Base-by-base conservation (phyloP, 2,329 filamentous ascomycete genomes). In the Cercospora sp. region DNA sequence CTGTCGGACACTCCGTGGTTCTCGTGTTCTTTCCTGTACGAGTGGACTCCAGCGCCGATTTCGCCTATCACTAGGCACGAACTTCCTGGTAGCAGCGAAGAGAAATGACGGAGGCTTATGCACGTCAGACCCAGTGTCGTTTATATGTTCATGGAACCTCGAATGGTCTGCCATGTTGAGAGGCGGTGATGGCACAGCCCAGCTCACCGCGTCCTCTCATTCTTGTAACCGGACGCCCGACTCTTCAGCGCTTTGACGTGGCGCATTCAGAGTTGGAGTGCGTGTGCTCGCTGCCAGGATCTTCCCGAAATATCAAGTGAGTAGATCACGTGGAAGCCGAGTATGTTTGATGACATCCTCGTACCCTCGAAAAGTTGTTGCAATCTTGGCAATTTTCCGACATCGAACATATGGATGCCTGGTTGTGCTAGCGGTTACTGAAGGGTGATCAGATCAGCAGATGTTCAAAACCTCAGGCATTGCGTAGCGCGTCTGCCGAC, bases 101-200 rank as follows among this genome's bases (percentile, higher is more conserved):
- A 58, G 30, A 16, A 31, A 33, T 5, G 61, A 57, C 9, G 61
- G 48, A 36, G 61, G 28, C 23, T 36, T 33, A 20, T 33, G 51
- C 5, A 64, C 30, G n/a, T 64, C 51, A 39, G 61, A 64, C 3
- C 30, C 45, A 3, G 51, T 64, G 6, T 64, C 61, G 42, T 51
- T 64, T 12, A 64, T n/a, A 28, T 64, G 61, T 55, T 64, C 61
- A 16, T 64, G 48, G 8, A 64, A 64, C 42, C 23, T 7, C 5
- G 48, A 55, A 12, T 16, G 55, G 31, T 23, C 16, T 4, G 61
- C 28, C 31, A 57, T 64, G 28, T 16, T 42, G 18, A n/a, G n/a
- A 18, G 16, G 30, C 18, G 8, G 16, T 55, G 42, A 18, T 20
- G 39, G 42, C 42, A 33, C 45, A 26, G 48, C 45, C 28, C 28